A percentile compares a stretch with the other conserved stretches of the same genome.
Evolutionary conservation across 768 basidiomycete genomes (phyloP).

Genomic region (Tricholoma furcatifolium): DNA sequence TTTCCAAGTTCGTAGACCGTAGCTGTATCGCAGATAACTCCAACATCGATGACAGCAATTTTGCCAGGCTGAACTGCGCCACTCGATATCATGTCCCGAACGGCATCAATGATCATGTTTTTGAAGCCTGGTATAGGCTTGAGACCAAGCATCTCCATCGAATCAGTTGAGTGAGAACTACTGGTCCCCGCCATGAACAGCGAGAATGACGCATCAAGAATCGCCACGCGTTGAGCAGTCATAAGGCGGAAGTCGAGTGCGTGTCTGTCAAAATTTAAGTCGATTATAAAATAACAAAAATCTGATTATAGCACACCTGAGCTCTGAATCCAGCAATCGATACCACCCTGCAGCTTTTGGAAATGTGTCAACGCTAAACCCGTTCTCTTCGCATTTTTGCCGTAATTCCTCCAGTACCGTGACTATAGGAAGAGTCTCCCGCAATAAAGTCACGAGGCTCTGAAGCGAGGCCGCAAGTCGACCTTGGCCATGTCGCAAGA

Average conservation of each 20-base stretch:
- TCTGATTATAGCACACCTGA: slow-evolving; percentile 42
- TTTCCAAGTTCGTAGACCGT: slow-evolving; percentile 46
- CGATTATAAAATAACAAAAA: not conserved
- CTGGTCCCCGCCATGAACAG: slow-evolving; percentile 32
- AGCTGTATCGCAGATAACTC: slow-evolving; percentile 56
- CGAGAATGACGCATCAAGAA: slow-evolving; percentile 73
- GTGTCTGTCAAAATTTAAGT: slow-evolving; percentile 42
- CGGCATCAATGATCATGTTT: slow-evolving; percentile 46
- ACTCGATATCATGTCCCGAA: slow-evolving; percentile 38
- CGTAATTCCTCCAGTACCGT: slow-evolving; percentile 63
- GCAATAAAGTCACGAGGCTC: slow-evolving; percentile 63
- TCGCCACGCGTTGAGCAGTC: slow-evolving; percentile 59
- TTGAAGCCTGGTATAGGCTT: slow-evolving; percentile 62
- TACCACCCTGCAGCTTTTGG: slow-evolving; percentile 85
- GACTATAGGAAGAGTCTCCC: slow-evolving; percentile 77
- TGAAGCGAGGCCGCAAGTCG: slow-evolving; percentile 64
- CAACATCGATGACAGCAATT: slow-evolving; percentile 58
- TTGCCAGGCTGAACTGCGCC: slow-evolving; percentile 32
- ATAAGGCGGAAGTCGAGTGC: slow-evolving; percentile 81
- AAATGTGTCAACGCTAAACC: slow-evolving; percentile 56
- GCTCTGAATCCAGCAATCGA: slow-evolving; percentile 67
- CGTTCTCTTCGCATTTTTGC: slow-evolving; percentile 30
- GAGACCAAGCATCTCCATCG: slow-evolving; percentile 35
- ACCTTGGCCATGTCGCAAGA: slow-evolving; percentile 66
- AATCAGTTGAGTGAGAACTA: slow-evolving; percentile 11